phyloP scores from a whole-genome alignment of 305 asterid genomes.

The Plantago coronopus region DNA sequence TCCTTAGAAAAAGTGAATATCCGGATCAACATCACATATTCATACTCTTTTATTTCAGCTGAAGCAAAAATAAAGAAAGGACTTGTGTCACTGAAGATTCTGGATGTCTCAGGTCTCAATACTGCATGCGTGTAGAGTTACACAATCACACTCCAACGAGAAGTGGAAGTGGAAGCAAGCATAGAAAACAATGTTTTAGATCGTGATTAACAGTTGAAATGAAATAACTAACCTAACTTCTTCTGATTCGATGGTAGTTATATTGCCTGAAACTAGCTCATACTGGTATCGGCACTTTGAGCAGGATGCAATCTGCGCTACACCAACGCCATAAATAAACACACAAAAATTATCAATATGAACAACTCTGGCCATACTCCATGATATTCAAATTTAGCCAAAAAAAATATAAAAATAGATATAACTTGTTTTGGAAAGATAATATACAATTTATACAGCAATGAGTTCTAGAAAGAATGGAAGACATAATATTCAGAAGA shows the following conservation, averaged over 20 bases:
- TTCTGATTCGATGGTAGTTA: constrained; percentile 72
- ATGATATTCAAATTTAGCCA: no score
- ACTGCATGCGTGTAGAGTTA: constrained; percentile 12
- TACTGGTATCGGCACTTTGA: constrained; percentile 91
- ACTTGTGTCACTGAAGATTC: constrained; percentile 17
- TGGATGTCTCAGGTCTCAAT: constrained; percentile 12
- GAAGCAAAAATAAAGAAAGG: constrained; percentile 25
- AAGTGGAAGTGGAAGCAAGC: constrained; percentile 12
- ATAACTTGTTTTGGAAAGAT: constrained; percentile 10
- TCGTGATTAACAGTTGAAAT: constrained; percentile 9
- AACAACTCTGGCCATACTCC: no score
- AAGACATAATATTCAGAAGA: no score
- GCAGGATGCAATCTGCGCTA: constrained; percentile 78
- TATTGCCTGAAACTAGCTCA: constrained; percentile 82
- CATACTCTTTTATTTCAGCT: constrained; percentile 30
- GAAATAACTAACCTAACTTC: constrained; percentile 63
- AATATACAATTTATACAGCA: not conserved
- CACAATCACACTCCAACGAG: constrained; percentile 10
- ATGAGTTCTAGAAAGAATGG: constrained; percentile 4
- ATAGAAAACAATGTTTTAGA: not conserved
- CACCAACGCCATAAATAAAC: constrained; percentile 5
- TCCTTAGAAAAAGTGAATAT: constrained; percentile 96
- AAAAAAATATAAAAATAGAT: no score
- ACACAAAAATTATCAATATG: no score
- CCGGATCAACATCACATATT: constrained; percentile 68